Evolutionary conservation across 1,139 yeast species (phyloP), one percentile per base, ranked within the genome.

Genomic region (Yamadazyma songkhlaensis): DNA sequence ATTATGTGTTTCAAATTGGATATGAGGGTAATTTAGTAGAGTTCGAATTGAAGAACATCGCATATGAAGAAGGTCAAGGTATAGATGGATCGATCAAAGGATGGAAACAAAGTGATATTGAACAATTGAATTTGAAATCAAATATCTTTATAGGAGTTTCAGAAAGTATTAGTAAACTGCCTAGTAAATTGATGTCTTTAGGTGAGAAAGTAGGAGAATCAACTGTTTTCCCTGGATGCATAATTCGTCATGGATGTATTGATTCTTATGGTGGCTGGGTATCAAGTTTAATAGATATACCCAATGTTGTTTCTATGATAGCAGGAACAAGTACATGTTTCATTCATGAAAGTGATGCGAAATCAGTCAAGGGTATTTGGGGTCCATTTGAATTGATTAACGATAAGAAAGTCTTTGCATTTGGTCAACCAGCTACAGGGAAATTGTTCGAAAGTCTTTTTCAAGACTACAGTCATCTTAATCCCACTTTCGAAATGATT

Each of bases 271-370:
- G 78, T 1, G 77, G 81, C 2, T 77, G 79, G 76, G 52, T 76
- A 7, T 56, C 69, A 1, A 60, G 71, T 1, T 32, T 48, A 7
- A 54, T 45, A 44, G 44, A 40, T 17, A 51, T 8, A 2, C 46
- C 40, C 22, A 45, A 23, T 8, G 49, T 60, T 7, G 45, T 77
- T 13, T 62, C 76, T 2, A 68, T 77, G 74, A 71, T 77, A 8
- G 84, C 83, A 1, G 84, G 84, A 0, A 79, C 84, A 0, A 77
- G 82, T 5, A 77, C 83, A 0, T 79, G 84, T 44, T 77, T 66
- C 42, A 47, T 79, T 3, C 48, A 67, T 8, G 63, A 67, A 1
- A 53, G 59, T 3, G 36, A 38, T 1, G 23, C 31, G 1, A 32
- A 31, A 1, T 53, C 59, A 21, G 50, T 65, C 2, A 53, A 60